Evolutionary conservation across 768 basidiomycete species (phyloP).

Genomic region (Mycena galericulata): DNA sequence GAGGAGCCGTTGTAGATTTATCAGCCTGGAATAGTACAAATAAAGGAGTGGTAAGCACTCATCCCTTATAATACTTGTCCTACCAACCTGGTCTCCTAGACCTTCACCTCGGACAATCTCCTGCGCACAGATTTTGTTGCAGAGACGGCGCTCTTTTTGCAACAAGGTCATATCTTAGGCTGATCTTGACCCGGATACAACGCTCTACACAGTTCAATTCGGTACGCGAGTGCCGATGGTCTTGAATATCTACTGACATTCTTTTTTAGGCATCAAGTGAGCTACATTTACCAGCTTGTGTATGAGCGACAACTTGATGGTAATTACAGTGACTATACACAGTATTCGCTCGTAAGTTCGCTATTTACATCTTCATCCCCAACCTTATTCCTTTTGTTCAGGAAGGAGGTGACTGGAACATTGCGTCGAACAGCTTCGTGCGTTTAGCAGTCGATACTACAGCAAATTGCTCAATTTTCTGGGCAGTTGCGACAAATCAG

Average conservation of each 20-base stretch:
- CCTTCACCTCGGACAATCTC: constrained; percentile 35
- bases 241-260: not conserved
- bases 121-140: constrained; percentile 35
- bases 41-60: constrained; percentile 28
- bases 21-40: constrained; percentile 35
- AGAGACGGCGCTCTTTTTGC: constrained; percentile 35
- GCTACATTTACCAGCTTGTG: not conserved
- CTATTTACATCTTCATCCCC: not conserved
- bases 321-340: constrained; percentile 22
- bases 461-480: not conserved
- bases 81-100: not conserved
- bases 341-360: constrained; percentile 15
- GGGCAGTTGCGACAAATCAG: constrained; percentile 31
- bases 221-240: constrained; percentile 8
- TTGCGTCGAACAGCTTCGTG: constrained; percentile 29
- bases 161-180: constrained; percentile 35
- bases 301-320: not conserved
- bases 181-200: constrained; percentile 34
- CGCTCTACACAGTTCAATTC: constrained; percentile 36
- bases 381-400: not conserved
- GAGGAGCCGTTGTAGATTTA: constrained; percentile 31
- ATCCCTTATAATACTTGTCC: not conserved
- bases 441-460: not conserved
- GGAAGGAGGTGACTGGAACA: constrained; percentile 34
- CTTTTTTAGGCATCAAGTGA: constrained; percentile 32